A percentile compares a stretch with the other conserved stretches of the same genome.
Conservation (phyloP, 2,329 filamentous ascomycete genomes). For the Moelleriella libera region DNA sequence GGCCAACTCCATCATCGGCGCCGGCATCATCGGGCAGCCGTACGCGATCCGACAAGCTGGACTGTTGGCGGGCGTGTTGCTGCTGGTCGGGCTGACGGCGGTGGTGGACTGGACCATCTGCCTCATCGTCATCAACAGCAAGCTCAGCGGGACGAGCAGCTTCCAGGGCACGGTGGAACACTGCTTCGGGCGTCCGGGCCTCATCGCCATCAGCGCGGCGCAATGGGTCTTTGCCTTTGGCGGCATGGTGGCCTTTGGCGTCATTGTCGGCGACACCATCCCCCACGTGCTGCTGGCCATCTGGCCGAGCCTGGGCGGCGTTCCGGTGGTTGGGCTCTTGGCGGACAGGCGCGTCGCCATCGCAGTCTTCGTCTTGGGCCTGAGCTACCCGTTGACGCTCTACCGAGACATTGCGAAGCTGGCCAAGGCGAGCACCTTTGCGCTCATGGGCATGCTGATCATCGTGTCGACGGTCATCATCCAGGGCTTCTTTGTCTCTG, state of each 20-base stretch:
- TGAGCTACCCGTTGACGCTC: conserved; percentile 83
- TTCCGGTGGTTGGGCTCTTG: conserved; percentile 69
- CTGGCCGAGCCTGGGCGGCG: conserved; percentile 59
- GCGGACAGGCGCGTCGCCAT: conserved; percentile 75
- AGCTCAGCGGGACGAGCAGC: conserved; percentile 82
- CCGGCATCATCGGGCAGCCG: conserved; percentile 68
- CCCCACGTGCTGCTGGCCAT: conserved; percentile 75
- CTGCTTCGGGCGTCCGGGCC: conserved; percentile 78
- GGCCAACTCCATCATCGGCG: conserved; percentile 93
- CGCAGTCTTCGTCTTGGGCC: conserved; percentile 68
- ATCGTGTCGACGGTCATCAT: conserved; percentile 81
- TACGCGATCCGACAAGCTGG: conserved; percentile 95
- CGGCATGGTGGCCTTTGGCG: conserved; percentile 95
- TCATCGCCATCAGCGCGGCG: conserved; percentile 78
- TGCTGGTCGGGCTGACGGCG: conserved; percentile 67
- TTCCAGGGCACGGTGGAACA: conserved; percentile 94
- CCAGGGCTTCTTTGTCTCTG: conserved; percentile 63
- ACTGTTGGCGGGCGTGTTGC: conserved; percentile 61
- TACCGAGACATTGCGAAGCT: conserved; percentile 98
- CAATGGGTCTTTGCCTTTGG: conserved; percentile 99
- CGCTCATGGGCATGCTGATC: conserved; percentile 81
- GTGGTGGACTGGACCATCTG: conserved; percentile 96
- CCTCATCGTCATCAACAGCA: conserved; percentile 93
- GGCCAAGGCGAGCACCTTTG: conserved; percentile 88
- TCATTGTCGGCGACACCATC: conserved; percentile 94